Evolutionary conservation across 345 rosid genomes (phyloP).

Genomic region (Triadica sebifera): DNA sequence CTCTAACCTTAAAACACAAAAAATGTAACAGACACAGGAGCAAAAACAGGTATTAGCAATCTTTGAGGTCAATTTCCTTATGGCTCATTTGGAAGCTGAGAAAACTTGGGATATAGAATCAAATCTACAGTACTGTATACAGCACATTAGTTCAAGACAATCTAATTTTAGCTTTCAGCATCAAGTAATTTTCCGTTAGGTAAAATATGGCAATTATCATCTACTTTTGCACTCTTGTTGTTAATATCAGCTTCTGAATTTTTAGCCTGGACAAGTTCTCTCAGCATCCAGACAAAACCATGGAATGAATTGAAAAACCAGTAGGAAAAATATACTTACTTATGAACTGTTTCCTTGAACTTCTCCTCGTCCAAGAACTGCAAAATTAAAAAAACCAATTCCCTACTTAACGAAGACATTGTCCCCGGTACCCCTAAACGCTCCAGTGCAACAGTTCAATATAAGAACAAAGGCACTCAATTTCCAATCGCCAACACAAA

Average conservation of each 20-base stretch:
- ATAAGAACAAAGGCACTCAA: constrained; percentile 6
- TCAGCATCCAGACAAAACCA: constrained; percentile 7
- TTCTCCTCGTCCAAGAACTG: constrained; percentile 30
- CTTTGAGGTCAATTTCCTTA: constrained; percentile 3
- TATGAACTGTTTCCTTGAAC: constrained; percentile 27
- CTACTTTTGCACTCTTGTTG: neutral
- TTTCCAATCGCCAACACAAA: constrained; percentile 8
- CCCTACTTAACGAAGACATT: constrained; percentile 29
- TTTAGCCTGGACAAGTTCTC: constrained; percentile 2
- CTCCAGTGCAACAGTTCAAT: constrained; percentile 41
- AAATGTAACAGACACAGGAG: neutral
- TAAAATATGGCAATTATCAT: neutral
- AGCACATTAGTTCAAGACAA: neutral
- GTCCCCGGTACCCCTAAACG: constrained; percentile 44
- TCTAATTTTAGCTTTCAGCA: neutral
- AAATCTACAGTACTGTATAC: neutral
- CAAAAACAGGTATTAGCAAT: constrained; percentile 15
- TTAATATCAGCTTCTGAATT: neutral
- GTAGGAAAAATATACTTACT: constrained; percentile 15
- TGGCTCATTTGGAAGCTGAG: constrained; percentile 7
- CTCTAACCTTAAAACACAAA: constrained; percentile 49
- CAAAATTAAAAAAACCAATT: constrained; percentile 24
- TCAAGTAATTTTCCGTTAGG: neutral
- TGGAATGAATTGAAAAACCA: neutral
- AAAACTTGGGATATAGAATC: neutral